Evolutionary conservation across 148 eudicot species (phyloP).

Genomic region (Rheum nobile): DNA sequence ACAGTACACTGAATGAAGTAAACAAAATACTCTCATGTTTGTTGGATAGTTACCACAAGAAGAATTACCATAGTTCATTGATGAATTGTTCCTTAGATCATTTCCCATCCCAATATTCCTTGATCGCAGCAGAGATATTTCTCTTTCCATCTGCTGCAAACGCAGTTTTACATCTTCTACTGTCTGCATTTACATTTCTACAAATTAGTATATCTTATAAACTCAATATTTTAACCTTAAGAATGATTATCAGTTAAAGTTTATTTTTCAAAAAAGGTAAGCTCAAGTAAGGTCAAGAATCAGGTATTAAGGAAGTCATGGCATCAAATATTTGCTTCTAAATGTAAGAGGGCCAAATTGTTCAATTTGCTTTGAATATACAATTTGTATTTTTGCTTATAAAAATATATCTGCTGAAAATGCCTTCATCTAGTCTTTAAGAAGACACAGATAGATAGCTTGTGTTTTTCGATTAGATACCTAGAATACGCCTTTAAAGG

Average conservation of each 20-base stretch:
- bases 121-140: constrained; percentile 25
- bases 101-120: constrained; percentile 20
- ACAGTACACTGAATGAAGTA: not conserved
- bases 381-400: not conserved
- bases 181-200: constrained; percentile 19
- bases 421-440: not conserved
- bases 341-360: not conserved
- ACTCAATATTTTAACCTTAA: not conserved
- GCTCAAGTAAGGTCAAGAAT: not conserved
- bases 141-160: constrained; percentile 26
- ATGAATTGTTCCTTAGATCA: constrained; percentile 15
- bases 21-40: constrained; percentile 1
- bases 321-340: not conserved
- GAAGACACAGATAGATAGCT: not conserved
- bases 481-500: not conserved
- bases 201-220: not conserved
- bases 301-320: not conserved
- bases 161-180: constrained; percentile 24
- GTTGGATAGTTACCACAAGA: not conserved
- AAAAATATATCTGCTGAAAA: not conserved
- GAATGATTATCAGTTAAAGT: not conserved
- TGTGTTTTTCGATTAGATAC: not conserved
- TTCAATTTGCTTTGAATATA: not conserved
- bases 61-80: constrained; percentile 17
- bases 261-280: not conserved